phyloP scores from a whole-genome alignment of 495 filamentous ascomycete genomes.

The Penicillium robsamsonii region DNA sequence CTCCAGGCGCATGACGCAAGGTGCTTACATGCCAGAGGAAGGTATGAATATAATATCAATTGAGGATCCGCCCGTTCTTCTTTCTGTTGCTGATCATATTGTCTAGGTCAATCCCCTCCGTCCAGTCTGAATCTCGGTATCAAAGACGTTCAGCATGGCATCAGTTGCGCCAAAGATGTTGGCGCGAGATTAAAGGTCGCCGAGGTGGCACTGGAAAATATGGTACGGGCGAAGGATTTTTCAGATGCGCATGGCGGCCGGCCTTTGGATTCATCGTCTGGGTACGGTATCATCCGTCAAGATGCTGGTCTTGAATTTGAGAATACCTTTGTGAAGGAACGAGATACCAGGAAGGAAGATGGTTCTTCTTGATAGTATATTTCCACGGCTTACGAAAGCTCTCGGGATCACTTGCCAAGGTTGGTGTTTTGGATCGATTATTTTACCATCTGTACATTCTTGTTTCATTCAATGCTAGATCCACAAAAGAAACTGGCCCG shows the following conservation, averaged over 20 bases:
- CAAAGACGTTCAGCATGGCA: constrained; percentile 14
- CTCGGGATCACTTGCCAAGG: neutral
- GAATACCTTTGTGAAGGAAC: constrained; percentile 12
- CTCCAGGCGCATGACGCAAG: constrained; percentile 15
- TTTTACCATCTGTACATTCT: no score
- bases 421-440: neutral
- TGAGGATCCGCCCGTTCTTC: no score
- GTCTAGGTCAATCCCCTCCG: constrained; percentile 11
- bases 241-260: constrained; percentile 5
- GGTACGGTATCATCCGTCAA: constrained; percentile 13
- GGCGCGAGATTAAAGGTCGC: constrained; percentile 14
- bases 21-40: constrained; percentile 8
- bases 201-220: constrained; percentile 13
- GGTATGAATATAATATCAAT: constrained; percentile 5
- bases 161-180: constrained; percentile 6
- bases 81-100: neutral
- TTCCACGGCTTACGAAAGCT: neutral
- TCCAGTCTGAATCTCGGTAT: constrained; percentile 14
- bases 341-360: constrained; percentile 2
- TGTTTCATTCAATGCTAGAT: no score
- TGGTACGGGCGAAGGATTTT: constrained; percentile 10
- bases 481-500: no score
- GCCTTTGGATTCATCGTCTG: constrained; percentile 15
- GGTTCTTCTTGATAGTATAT: neutral
- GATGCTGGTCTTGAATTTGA: constrained; percentile 18